Evolutionary conservation across 768 basidiomycete species (phyloP), one percentile per base, ranked within the genome.

Genomic region (Kwoniella bestiolae): DNA sequence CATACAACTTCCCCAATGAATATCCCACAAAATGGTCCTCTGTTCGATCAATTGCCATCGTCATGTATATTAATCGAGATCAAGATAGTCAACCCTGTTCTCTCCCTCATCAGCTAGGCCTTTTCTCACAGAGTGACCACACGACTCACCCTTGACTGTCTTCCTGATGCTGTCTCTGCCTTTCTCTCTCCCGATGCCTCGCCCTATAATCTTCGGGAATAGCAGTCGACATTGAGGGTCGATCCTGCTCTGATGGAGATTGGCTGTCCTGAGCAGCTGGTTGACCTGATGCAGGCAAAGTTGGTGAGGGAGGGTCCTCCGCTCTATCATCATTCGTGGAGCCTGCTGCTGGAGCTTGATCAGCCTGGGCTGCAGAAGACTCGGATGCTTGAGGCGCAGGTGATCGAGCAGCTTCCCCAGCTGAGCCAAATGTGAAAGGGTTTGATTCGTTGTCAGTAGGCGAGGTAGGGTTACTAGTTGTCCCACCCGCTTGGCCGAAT

Each of bases 171-270:
- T 60, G 52, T 25, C 61, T 56, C 38, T 57, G 28, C 53, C 62
- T 71, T 69, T 66, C 69, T n/a, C 55, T 25, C 18, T 64, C 63
- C 35, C 72, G 34, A 67, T 77, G 76, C 26, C 73, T 53, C 21
- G 57, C 70, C 31, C 73, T 47, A 46, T 77, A 77, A 11, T 77
- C 73, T 32, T 63, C 68, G 1, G 76, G 76, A 7, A 77, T 77
- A 29, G 64, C 72, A 25, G 68, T 65, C 28, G 72, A 69, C 18
- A 68, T 21, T 5, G 16, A 47, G 3, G 60, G 52, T 25, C 41
- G 58, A 14, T 50, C 60, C 34, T 65, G 21, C 8, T 38, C 25
- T 23, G 56, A 21, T 18, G 23, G 16, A 5, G 16, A 12, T 55
- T 3, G 46, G 28, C 18, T 16, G 9, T 55, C 18, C 12, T 25